phyloP scores from a whole-genome alignment of 2,329 filamentous ascomycete species.

The Teratosphaeria viscida region DNA sequence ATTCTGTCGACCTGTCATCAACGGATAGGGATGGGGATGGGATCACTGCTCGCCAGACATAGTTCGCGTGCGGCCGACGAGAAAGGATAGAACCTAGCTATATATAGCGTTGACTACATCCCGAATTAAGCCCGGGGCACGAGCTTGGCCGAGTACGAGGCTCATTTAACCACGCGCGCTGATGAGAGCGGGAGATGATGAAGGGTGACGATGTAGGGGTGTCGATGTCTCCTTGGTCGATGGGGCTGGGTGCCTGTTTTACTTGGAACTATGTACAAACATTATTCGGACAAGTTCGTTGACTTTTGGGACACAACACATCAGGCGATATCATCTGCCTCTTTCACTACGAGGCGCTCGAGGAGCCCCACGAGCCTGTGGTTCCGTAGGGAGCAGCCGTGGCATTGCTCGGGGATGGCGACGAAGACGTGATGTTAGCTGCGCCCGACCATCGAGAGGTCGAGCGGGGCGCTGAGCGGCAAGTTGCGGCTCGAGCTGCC shows the following conservation, averaged over 20 bases:
- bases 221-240: neutral
- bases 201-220: neutral
- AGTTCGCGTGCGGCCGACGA: too few relatives aligned
- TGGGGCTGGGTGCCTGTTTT: neutral
- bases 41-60: too few relatives aligned
- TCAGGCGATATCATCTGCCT: neutral
- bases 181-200: neutral
- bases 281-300: neutral
- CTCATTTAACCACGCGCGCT: too few relatives aligned
- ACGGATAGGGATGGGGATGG: too few relatives aligned
- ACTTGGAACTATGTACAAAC: neutral
- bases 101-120: too few relatives aligned
- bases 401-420: neutral
- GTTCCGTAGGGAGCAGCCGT: neutral
- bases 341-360: neutral
- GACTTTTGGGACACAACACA: neutral
- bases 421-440: neutral
- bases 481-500: conserved; percentile 50
- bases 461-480: conserved; percentile 30
- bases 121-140: too few relatives aligned
- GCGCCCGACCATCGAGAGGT: conserved; percentile 1
- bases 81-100: too few relatives aligned
- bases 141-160: too few relatives aligned
- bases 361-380: neutral
- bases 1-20: too few relatives aligned